Percentiles rank a stretch among this genome's conserved stretches.
phyloP scores from a whole-genome alignment of 179 eudicot genomes.

The Silene noctiflora region DNA sequence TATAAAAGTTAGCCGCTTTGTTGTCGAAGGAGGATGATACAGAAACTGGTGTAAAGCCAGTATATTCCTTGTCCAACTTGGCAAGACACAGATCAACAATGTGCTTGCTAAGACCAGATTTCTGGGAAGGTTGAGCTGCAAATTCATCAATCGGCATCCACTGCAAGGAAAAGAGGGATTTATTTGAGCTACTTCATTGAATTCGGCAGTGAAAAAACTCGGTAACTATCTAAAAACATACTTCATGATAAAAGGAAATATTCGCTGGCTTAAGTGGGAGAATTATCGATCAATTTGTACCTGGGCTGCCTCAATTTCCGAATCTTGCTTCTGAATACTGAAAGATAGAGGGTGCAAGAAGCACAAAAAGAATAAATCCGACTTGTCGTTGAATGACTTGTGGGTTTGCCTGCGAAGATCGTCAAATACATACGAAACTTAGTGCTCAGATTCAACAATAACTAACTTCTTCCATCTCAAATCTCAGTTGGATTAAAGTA shows the following conservation, averaged over 20 bases:
- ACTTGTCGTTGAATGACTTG: slow-evolving; percentile 47
- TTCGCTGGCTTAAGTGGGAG: too few relatives aligned
- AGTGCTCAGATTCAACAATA: background rate
- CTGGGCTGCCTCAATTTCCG: slow-evolving; percentile 56
- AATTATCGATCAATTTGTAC: slow-evolving; percentile 27
- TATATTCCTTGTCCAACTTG: slow-evolving; percentile 39
- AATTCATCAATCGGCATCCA: slow-evolving; percentile 54
- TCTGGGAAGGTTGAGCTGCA: slow-evolving; percentile 44
- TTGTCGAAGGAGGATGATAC: slow-evolving; percentile 17
- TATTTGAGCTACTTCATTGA: background rate
- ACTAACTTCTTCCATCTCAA: background rate
- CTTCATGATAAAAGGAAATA: too few relatives aligned
- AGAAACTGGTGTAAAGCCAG: slow-evolving; percentile 38
- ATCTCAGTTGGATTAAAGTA: too few relatives aligned
- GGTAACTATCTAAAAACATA: too few relatives aligned
- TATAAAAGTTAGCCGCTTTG: slow-evolving; percentile 30
- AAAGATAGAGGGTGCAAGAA: slow-evolving; percentile 51
- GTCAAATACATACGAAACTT: slow-evolving; percentile 5
- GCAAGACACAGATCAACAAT: slow-evolving; percentile 34
- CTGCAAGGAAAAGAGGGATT: slow-evolving; percentile 24
- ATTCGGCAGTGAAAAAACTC: too few relatives aligned
- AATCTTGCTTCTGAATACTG: slow-evolving; percentile 49
- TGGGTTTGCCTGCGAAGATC: slow-evolving; percentile 44
- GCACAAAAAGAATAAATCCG: slow-evolving; percentile 56
- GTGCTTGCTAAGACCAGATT: slow-evolving; percentile 28